Conservation (phyloP, 805 yeast species). For the Cyberlindnera mississippiensis region DNA sequence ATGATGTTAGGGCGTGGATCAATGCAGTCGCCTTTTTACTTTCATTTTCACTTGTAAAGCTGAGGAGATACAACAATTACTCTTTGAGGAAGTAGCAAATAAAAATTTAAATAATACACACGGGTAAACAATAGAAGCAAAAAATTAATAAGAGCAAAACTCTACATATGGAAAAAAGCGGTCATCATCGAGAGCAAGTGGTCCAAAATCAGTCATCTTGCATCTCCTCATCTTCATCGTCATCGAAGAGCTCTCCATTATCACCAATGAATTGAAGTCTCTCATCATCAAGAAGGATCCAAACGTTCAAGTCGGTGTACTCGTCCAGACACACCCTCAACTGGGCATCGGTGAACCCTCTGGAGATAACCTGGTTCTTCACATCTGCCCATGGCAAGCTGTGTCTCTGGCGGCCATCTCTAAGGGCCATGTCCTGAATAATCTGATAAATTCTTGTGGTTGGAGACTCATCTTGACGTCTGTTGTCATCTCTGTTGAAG, state of each 20-base stretch:
- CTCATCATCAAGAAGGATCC: constrained; percentile 72
- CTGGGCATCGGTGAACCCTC: constrained; percentile 81
- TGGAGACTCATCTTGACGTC: constrained; percentile 56
- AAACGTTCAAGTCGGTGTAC: constrained; percentile 66
- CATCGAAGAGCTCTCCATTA: constrained; percentile 16
- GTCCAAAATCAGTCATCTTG: constrained; percentile 1
- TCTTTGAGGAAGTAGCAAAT: no score
- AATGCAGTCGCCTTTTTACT: no score
- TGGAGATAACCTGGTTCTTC: constrained; percentile 62
- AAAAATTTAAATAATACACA: no score
- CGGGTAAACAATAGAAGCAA: no score
- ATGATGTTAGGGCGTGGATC: no score
- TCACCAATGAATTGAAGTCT: constrained; percentile 47
- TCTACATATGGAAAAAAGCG: no score
- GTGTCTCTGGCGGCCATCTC: constrained; percentile 30
- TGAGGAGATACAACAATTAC: no score
- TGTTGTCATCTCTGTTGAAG: constrained; percentile 49
- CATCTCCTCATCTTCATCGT: constrained; percentile 18
- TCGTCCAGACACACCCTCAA: constrained; percentile 71
- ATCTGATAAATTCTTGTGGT: constrained; percentile 69
- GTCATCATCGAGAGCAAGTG: no score
- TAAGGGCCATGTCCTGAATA: constrained; percentile 54
- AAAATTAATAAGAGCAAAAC: no score
- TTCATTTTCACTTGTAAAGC: no score
- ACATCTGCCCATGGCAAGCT: constrained; percentile 44